Evolutionary conservation across 345 rosid species (phyloP).

Genomic region (Angophora floribunda): DNA sequence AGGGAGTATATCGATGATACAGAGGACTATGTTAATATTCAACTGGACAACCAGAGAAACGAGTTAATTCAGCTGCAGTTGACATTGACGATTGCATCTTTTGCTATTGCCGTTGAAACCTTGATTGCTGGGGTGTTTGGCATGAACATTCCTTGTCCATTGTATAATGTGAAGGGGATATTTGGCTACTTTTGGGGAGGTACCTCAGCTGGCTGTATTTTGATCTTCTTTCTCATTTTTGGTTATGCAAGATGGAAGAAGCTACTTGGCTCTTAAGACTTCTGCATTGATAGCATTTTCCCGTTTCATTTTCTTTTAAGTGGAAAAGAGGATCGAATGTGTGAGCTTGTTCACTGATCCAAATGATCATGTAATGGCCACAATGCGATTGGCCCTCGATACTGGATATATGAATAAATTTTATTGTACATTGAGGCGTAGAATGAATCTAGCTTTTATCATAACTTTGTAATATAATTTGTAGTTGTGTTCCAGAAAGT

Average conservation of each 20-base stretch:
- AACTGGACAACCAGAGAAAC: conserved; percentile 81
- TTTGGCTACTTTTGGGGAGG: conserved; percentile 52
- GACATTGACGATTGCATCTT: conserved; percentile 69
- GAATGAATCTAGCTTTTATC: neutral
- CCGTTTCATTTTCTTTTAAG: neutral
- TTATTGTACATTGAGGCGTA: neutral
- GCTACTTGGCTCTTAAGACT: conserved; percentile 53
- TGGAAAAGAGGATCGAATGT: neutral
- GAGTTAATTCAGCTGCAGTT: conserved; percentile 85
- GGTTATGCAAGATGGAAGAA: conserved; percentile 97
- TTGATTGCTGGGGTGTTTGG: conserved; percentile 55
- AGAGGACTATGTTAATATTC: conserved; percentile 90
- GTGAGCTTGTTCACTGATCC: neutral
- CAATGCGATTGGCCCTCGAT: neutral
- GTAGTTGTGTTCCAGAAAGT: neutral
- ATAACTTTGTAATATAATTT: neutral
- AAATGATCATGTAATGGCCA: neutral
- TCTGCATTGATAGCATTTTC: neutral
- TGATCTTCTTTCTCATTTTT: conserved; percentile 58
- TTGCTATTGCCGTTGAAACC: conserved; percentile 64
- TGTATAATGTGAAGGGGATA: conserved; percentile 23
- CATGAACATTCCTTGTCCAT: conserved; percentile 66
- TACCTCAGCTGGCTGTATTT: conserved; percentile 27
- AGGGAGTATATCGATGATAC: conserved; percentile 95
- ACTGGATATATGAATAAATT: neutral